Conservation (phyloP, 768 basidiomycete species). For the Suillus americanus region DNA sequence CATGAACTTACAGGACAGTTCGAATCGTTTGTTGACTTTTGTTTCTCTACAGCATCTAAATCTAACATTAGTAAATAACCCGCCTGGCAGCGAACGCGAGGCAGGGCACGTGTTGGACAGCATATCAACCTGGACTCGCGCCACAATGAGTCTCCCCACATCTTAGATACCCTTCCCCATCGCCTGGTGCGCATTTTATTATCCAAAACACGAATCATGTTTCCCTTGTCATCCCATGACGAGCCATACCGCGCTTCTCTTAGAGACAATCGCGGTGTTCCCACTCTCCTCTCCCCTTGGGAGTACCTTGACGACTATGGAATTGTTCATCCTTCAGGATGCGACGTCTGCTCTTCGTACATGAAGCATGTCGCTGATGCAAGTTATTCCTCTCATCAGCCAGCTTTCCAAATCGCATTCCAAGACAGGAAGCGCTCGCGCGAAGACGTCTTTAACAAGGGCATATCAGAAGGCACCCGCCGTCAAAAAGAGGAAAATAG, state of each 20-base stretch:
- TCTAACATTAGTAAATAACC: constrained; percentile 28
- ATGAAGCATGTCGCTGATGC: constrained; percentile 42
- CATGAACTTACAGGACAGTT: background rate
- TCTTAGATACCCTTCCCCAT: constrained; percentile 20
- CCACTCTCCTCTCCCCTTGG: constrained; percentile 37
- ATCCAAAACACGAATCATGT: constrained; percentile 22
- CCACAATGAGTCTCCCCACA: constrained; percentile 13
- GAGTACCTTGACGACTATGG: constrained; percentile 40
- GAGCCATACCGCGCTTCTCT: constrained; percentile 28
- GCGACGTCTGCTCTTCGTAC: constrained; percentile 37
- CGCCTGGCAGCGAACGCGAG: constrained; percentile 28
- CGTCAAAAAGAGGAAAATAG: constrained; percentile 41
- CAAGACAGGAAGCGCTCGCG: constrained; percentile 38
- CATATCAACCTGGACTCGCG: constrained; percentile 26
- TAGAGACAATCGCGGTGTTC: constrained; percentile 32
- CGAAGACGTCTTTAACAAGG: constrained; percentile 40
- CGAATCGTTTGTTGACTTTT: background rate
- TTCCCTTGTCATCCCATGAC: constrained; percentile 32
- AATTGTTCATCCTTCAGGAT: constrained; percentile 40
- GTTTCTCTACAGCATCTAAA: constrained; percentile 14
- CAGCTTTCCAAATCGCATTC: constrained; percentile 41
- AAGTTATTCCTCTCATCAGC: constrained; percentile 35
- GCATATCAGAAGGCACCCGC: constrained; percentile 39
- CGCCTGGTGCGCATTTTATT: constrained; percentile 21
- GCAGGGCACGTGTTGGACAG: constrained; percentile 25